Evolutionary conservation across 1,284 basidiomycete genomes (phyloP).

Genomic region (Rhizoctonia solani): DNA sequence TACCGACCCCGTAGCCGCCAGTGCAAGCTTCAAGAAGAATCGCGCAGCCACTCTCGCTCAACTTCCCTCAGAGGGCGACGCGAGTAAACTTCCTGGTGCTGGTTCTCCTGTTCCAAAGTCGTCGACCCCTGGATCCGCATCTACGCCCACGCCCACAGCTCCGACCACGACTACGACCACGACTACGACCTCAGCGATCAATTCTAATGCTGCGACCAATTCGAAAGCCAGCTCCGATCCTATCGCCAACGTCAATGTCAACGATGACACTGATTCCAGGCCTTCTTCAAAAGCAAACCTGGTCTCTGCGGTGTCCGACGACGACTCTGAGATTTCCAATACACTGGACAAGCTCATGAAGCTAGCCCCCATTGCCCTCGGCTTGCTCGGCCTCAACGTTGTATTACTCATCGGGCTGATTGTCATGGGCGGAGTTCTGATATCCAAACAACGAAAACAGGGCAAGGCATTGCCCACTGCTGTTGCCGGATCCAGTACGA

Average conservation of each 20-base stretch:
- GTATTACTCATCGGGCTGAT: conserved; percentile 32
- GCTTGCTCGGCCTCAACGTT: conserved; percentile 37
- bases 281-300: background rate
- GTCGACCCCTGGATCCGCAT: background rate
- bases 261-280: background rate
- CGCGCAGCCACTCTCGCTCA: conserved; percentile 58
- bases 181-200: too few relatives aligned
- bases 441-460: background rate
- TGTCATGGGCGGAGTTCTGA: background rate
- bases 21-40: conserved; percentile 63
- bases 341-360: conserved; percentile 23
- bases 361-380: conserved; percentile 35
- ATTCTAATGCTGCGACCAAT: too few relatives aligned
- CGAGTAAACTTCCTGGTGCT: conserved; percentile 1
- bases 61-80: conserved; percentile 15
- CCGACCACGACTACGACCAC: too few relatives aligned
- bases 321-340: conserved; percentile 1
- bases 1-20: conserved; percentile 67
- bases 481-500: background rate
- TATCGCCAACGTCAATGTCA: conserved; percentile 56
- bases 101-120: conserved; percentile 3
- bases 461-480: background rate
- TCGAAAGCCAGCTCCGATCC: conserved; percentile 66
- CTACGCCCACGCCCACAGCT: too few relatives aligned
- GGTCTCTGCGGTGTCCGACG: conserved; percentile 5